Conservation (phyloP, 768 basidiomycete genomes). For the Collybia sordida region DNA sequence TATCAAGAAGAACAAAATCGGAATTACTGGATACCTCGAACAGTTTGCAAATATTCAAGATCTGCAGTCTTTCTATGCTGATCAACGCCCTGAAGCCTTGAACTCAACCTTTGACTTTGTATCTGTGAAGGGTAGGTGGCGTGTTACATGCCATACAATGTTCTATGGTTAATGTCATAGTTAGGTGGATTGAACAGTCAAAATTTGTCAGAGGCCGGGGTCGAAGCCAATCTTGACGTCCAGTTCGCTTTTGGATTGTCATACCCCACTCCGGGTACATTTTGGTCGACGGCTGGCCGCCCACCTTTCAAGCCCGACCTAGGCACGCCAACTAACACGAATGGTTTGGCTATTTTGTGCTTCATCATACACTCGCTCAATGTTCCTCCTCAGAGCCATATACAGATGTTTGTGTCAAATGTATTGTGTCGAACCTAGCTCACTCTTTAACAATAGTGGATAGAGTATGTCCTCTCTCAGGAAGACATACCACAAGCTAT, state of each 20-base stretch:
- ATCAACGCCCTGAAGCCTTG: constrained; percentile 44
- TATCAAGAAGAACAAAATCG: constrained; percentile 46
- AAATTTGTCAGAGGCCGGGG: constrained; percentile 44
- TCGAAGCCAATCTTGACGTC: constrained; percentile 63
- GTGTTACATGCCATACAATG: background rate
- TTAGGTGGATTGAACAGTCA: constrained; percentile 62
- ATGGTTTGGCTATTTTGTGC: background rate
- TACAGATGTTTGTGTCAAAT: constrained; percentile 4
- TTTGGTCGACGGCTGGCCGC: constrained; percentile 61
- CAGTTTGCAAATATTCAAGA: constrained; percentile 52
- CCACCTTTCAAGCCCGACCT: constrained; percentile 25
- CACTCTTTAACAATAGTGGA: constrained; percentile 35
- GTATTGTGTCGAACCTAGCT: too few relatives aligned
- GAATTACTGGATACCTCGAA: constrained; percentile 52
- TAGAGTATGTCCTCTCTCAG: constrained; percentile 50
- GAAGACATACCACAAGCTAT: constrained; percentile 52
- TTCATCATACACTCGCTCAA: background rate
- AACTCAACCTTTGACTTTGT: constrained; percentile 51
- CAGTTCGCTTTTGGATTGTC: constrained; percentile 64
- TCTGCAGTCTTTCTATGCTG: constrained; percentile 45
- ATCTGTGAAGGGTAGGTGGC: constrained; percentile 50
- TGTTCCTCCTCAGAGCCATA: constrained; percentile 23
- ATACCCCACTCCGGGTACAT: constrained; percentile 56
- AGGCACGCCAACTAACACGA: constrained; percentile 1
- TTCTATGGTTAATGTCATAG: constrained; percentile 8